Evolutionary conservation across 192 early-diverging fungal genomes (phyloP), one percentile per base, ranked within the genome.

Genomic region (Entrophospora sp.): DNA sequence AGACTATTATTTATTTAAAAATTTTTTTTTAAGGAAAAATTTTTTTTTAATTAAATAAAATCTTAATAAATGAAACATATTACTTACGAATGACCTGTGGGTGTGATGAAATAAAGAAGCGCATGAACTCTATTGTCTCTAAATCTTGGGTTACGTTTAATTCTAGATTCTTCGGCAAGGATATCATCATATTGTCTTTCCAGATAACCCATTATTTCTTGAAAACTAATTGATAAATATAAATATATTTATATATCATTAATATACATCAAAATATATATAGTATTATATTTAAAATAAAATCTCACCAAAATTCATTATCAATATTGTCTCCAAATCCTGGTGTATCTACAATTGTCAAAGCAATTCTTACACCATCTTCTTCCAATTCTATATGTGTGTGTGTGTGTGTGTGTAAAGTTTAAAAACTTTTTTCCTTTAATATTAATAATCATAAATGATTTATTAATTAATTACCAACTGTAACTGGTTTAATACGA

Each of bases 281-380:
- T n/a, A n/a, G n/a, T n/a, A n/a, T n/a, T n/a, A n/a, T n/a, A n/a
- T n/a, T n/a, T n/a, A n/a, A n/a, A n/a, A n/a, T n/a, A n/a, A n/a
- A n/a, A n/a, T n/a, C n/a, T n/a, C n/a, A 93, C 90, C 90, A 89
- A 32, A 79, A 75, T 73, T 95, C 93, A 70, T 94, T 91, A 76
- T 99, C 94, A 63, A 96, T 87, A 65, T 92, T 89, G 71, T 97
- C 91, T 52, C 94, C 96, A 75, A 97, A 99, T 16, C 96, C 96
- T 30, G 96, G 95, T 38, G 96, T 97, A 74, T 99, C 96, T 35
- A 99, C 89, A 68, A 99, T 88, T 24, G 94, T 97, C 52, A 99
- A 85, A 42, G 92, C 85, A 43, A 99, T 90, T 76, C 91, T 91
- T 75, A 94, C 88, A 57, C 94, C 95, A 78, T 99, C 93, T 80